A percentile compares a stretch with the other conserved stretches of the same genome.
Conservation (phyloP, 2,329 filamentous ascomycete genomes). For the Fusarium brachygibbosum region DNA sequence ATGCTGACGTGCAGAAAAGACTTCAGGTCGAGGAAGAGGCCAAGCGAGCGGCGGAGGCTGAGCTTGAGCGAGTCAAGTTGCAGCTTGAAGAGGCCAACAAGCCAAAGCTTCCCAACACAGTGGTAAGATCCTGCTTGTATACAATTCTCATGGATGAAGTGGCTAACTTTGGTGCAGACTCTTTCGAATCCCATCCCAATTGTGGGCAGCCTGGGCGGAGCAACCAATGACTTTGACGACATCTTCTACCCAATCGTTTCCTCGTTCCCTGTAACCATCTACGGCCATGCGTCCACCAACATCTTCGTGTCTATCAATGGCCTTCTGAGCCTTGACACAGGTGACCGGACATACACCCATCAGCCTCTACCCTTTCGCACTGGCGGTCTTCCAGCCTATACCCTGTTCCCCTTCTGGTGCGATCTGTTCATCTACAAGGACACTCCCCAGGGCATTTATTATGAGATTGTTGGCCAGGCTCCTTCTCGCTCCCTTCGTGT, state of each 20-base stretch:
- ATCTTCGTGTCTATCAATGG: conserved; percentile 11
- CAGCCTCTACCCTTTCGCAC: not conserved
- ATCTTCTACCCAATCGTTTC: conserved; percentile 1
- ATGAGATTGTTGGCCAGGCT: conserved; percentile 1
- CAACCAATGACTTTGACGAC: conserved; percentile 3
- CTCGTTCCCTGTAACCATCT: conserved; percentile 2
- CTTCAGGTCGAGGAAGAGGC: conserved; percentile 7
- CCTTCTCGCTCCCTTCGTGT: conserved; percentile 2
- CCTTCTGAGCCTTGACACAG: not conserved
- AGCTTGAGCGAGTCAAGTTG: not conserved
- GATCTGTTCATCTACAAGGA: conserved; percentile 10
- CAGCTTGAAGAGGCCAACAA: conserved; percentile 12
- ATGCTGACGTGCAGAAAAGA: not conserved
- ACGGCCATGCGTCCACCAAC: not conserved
- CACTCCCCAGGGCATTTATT: conserved; percentile 11
- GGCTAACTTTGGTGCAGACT: not conserved
- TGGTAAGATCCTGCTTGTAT: not conserved
- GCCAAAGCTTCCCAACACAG: conserved; percentile 7
- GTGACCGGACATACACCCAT: conserved; percentile 1
- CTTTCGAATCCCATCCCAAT: conserved; percentile 7
- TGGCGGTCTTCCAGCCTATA: not conserved
- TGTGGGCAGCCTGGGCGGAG: not conserved
- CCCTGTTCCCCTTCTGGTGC: conserved; percentile 7
- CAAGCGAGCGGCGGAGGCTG: conserved; percentile 1
- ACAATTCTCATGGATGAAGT: not conserved